phyloP scores from a whole-genome alignment of 1,284 basidiomycete species.

The Neonothopanus nambi region DNA sequence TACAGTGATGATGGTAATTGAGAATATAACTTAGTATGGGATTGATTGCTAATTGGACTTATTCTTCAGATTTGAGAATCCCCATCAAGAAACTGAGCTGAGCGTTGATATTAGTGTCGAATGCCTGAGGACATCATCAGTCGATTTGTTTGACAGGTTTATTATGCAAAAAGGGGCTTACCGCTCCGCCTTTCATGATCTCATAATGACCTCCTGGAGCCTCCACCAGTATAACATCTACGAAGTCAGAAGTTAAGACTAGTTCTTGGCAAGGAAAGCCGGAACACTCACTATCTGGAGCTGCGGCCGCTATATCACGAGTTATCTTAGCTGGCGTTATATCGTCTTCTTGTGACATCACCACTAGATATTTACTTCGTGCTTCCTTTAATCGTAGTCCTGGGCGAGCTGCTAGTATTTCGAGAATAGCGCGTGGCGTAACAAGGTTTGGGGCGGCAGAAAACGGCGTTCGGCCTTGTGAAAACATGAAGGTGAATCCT shows the following conservation, averaged over 20 bases:
- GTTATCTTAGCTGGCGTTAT: slow-evolving; percentile 17
- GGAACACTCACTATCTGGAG: slow-evolving; percentile 16
- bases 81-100: slow-evolving; percentile 1
- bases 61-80: too few relatives aligned
- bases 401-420: slow-evolving; percentile 18
- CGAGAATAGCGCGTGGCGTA: slow-evolving; percentile 16
- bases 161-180: slow-evolving; percentile 3
- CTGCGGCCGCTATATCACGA: slow-evolving; percentile 11
- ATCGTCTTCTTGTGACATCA: slow-evolving; percentile 21
- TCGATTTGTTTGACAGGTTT: neutral
- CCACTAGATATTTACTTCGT: slow-evolving; percentile 10
- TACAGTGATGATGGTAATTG: too few relatives aligned
- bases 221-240: slow-evolving; percentile 20
- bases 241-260: too few relatives aligned
- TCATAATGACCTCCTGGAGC: slow-evolving; percentile 24
- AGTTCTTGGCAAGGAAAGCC: neutral
- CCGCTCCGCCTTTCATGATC: slow-evolving; percentile 24
- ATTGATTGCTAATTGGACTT: too few relatives aligned
- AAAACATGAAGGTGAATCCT: slow-evolving; percentile 18
- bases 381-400: slow-evolving; percentile 16
- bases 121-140: slow-evolving; percentile 10
- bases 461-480: slow-evolving; percentile 17
- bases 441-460: slow-evolving; percentile 19
- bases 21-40: too few relatives aligned
- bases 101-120: slow-evolving; percentile 14